Percentiles rank a stretch among this genome's conserved stretches.
phyloP scores from a whole-genome alignment of 306 rosid genomes.

The Quercus rubra region DNA sequence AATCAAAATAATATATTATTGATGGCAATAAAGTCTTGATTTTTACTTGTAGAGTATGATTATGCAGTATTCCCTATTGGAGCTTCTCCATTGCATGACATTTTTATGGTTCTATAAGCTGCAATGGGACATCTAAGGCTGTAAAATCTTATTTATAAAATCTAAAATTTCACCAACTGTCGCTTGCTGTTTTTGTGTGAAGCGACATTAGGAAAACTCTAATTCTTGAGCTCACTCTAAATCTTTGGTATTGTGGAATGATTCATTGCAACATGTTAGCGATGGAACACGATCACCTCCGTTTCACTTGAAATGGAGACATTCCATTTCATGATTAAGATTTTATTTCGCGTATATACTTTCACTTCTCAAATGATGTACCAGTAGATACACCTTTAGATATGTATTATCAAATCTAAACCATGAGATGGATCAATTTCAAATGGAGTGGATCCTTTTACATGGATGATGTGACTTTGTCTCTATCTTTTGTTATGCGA shows the following conservation, averaged over 20 bases:
- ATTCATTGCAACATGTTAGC: not conserved
- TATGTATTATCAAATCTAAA: no score
- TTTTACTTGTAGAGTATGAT: not conserved
- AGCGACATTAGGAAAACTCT: not conserved
- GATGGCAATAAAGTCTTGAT: not conserved
- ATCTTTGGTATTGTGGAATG: no score
- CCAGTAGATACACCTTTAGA: no score
- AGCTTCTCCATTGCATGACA: not conserved
- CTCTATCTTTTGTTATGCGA: conserved; percentile 19
- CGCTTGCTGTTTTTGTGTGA: conserved; percentile 3
- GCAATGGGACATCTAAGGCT: not conserved
- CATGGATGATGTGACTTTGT: not conserved
- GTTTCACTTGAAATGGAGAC: no score
- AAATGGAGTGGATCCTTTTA: no score
- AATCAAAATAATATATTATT: not conserved
- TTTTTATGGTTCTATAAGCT: not conserved
- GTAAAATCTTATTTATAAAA: not conserved
- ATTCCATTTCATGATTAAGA: no score
- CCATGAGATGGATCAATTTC: no score
- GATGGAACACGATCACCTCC: no score
- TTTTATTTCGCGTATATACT: no score
- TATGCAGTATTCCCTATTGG: not conserved
- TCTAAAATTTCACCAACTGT: conserved; percentile 15
- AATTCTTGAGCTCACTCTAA: conserved; percentile 13
- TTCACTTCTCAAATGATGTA: no score